A percentile compares a stretch with the other conserved stretches of the same genome.
Conservation (phyloP, 495 filamentous ascomycete species). For the Neurospora hispaniola region DNA sequence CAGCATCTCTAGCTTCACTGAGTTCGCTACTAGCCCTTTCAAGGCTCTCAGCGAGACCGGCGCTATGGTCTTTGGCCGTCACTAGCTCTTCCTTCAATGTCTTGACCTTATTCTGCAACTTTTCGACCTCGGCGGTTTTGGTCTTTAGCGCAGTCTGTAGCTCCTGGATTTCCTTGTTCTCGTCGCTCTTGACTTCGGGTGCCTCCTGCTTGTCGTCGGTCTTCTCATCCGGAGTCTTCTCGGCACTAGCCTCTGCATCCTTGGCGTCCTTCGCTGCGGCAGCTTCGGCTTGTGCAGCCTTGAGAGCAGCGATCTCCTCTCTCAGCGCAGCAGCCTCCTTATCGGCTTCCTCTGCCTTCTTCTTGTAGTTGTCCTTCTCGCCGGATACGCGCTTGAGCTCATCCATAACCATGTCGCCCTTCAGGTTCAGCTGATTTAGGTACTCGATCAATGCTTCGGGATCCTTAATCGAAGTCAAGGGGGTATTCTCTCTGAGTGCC, state of each 20-base stretch:
- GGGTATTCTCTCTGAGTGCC: slow-evolving; percentile 80
- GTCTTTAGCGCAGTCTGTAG: slow-evolving; percentile 53
- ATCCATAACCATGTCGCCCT: slow-evolving; percentile 81
- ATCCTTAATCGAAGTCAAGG: slow-evolving; percentile 77
- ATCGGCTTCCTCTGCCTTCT: slow-evolving; percentile 60
- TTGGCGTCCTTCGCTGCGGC: slow-evolving; percentile 11
- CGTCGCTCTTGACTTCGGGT: slow-evolving; percentile 36
- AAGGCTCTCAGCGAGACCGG: slow-evolving; percentile 51
- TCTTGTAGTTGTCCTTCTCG: slow-evolving; percentile 72
- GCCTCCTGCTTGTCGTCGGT: not conserved
- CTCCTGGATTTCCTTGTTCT: slow-evolving; percentile 49
- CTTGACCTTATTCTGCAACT: slow-evolving; percentile 26
- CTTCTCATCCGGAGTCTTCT: not conserved
- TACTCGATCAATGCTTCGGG: slow-evolving; percentile 83
- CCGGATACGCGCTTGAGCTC: slow-evolving; percentile 80
- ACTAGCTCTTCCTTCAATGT: slow-evolving; percentile 29
- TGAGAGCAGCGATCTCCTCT: slow-evolving; percentile 26
- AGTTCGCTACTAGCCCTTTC: slow-evolving; percentile 51
- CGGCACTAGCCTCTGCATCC: not conserved
- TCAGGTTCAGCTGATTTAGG: slow-evolving; percentile 76
- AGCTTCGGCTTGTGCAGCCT: slow-evolving; percentile 21
- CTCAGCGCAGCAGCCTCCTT: slow-evolving; percentile 47
- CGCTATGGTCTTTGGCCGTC: slow-evolving; percentile 52
- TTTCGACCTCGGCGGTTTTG: slow-evolving; percentile 29
- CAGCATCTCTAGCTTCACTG: slow-evolving; percentile 44